These are phyloP conservation scores for Limnanthes douglasii DNA, from an alignment of 345 rosid genomes.

Conservation along the genomic window DNA sequence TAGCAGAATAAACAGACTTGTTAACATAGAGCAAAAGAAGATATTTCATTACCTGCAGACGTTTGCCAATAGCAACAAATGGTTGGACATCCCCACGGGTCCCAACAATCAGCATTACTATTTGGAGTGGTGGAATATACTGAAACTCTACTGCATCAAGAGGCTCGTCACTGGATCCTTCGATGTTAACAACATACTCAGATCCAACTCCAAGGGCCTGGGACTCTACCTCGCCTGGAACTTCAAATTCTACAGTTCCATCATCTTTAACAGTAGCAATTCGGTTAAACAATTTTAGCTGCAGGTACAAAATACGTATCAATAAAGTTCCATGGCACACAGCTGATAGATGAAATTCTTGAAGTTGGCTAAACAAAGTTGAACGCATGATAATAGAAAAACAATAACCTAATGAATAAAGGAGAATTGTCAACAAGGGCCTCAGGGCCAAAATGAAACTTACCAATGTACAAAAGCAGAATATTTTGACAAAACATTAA, in stretches of 20 bases:
- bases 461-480: slow-evolving; percentile 8
- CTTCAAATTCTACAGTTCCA: slow-evolving; percentile 90
- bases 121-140: slow-evolving; percentile 29
- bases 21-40: not conserved
- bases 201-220: slow-evolving; percentile 21
- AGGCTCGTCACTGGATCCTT: slow-evolving; percentile 15
- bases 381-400: not conserved
- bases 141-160: slow-evolving; percentile 7
- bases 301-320: slow-evolving; percentile 19
- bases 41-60: slow-evolving; percentile 32
- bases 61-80: slow-evolving; percentile 47
- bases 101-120: slow-evolving; percentile 52
- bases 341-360: slow-evolving; percentile 7
- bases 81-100: slow-evolving; percentile 65
- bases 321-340: slow-evolving; percentile 9
- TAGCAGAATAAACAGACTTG: too few relatives aligned
- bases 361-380: slow-evolving; percentile 1
- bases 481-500: not conserved
- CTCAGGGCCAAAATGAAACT: not conserved
- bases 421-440: not conserved
- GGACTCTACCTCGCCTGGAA: slow-evolving; percentile 66
- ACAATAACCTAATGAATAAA: not conserved
- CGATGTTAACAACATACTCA: slow-evolving; percentile 13
- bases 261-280: slow-evolving; percentile 92
- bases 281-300: slow-evolving; percentile 74